phyloP scores from a whole-genome alignment of 2,329 filamentous ascomycete genomes.

The Pezicula neosporulosa region DNA sequence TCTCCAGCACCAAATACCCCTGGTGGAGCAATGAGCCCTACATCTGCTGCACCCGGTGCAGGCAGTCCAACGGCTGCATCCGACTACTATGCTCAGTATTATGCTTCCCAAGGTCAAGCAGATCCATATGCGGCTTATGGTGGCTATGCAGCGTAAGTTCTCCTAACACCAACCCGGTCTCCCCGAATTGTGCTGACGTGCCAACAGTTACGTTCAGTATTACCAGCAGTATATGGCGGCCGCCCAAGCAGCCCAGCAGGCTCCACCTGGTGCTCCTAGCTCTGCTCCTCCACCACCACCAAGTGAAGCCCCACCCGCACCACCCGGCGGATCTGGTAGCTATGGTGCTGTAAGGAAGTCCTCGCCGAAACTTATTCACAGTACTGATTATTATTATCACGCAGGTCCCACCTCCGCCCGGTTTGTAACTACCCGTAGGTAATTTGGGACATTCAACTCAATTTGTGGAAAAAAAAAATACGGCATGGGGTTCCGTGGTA shows the following conservation, averaged over 20 bases:
- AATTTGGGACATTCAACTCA: neutral
- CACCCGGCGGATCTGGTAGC: constrained; percentile 52
- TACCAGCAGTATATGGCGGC: constrained; percentile 69
- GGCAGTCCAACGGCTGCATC: constrained; percentile 40
- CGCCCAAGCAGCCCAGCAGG: constrained; percentile 45
- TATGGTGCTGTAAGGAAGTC: constrained; percentile 52
- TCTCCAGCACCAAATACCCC: constrained; percentile 26
- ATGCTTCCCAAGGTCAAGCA: constrained; percentile 47
- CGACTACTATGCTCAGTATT: constrained; percentile 82
- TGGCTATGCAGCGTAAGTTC: constrained; percentile 71
- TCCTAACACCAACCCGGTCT: neutral
- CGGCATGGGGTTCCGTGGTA: neutral
- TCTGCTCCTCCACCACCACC: constrained; percentile 57
- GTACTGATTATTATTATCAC: constrained; percentile 7
- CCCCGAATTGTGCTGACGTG: constrained; percentile 17
- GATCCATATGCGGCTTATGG: constrained; percentile 92
- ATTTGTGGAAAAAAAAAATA: too few relatives aligned
- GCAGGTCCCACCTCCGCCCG: constrained; percentile 48
- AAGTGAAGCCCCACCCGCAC: constrained; percentile 55
- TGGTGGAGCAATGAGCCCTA: constrained; percentile 33
- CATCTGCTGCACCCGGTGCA: constrained; percentile 36
- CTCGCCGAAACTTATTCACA: neutral
- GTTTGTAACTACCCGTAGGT: constrained; percentile 31
- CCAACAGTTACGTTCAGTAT: constrained; percentile 58
- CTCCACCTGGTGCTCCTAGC: constrained; percentile 38